phyloP scores from a whole-genome alignment of 1,284 basidiomycete species.

The Marasmius fiardii region DNA sequence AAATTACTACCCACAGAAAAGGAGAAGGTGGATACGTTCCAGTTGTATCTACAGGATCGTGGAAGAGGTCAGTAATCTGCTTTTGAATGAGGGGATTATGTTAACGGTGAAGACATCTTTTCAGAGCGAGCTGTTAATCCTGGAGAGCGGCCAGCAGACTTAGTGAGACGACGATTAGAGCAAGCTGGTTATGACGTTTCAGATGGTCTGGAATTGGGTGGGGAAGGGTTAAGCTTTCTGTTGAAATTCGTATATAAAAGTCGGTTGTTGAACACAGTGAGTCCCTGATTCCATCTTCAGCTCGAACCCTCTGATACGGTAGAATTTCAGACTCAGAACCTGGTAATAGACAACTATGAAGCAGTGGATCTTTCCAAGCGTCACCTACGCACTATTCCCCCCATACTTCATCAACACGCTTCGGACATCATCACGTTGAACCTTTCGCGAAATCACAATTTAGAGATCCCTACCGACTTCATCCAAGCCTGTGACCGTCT shows the following conservation, averaged over 20 bases:
- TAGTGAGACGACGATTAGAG: conserved; percentile 81
- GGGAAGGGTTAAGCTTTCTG: conserved; percentile 83
- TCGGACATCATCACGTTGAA: conserved; percentile 86
- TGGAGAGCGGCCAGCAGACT: conserved; percentile 83
- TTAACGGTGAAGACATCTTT: conserved; percentile 6
- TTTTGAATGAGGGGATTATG: conserved; percentile 1
- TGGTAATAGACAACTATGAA: conserved; percentile 65
- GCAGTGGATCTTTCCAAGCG: conserved; percentile 83
- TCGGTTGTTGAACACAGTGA: conserved; percentile 62
- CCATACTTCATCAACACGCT: conserved; percentile 85
- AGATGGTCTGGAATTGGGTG: conserved; percentile 82
- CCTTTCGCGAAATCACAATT: conserved; percentile 92
- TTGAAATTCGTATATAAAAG: conserved; percentile 87
- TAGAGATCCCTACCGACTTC: conserved; percentile 96
- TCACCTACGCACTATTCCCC: conserved; percentile 88
- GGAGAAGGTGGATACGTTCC: conserved; percentile 57
- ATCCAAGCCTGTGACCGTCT: conserved; percentile 87
- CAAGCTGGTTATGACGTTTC: conserved; percentile 89
- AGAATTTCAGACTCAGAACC: conserved; percentile 9
- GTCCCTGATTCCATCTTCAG: conserved; percentile 23
- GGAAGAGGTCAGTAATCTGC: conserved; percentile 63
- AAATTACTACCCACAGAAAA: conserved; percentile 50
- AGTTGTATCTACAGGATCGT: conserved; percentile 80
- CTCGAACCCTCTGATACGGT: background rate
- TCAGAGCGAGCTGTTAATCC: conserved; percentile 79